Conservation (phyloP, 108 stramenopile genomes). For the Nitzschia sp. region DNA sequence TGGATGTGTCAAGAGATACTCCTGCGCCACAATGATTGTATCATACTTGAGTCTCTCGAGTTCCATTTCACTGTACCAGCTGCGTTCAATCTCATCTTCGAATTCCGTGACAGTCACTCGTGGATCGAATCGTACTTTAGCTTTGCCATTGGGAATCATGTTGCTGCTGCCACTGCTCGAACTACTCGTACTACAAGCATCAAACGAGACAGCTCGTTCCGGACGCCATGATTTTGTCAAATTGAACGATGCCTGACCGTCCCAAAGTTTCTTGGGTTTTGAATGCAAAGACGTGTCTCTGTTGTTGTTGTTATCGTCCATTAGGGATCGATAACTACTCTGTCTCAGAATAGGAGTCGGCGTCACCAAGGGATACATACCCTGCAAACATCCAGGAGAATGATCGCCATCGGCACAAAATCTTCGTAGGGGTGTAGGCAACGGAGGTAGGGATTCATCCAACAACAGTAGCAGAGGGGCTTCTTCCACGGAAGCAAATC, state of each 20-base stretch:
- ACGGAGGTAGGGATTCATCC: constrained; percentile 29
- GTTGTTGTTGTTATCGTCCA: neutral
- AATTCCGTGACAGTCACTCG: constrained; percentile 47
- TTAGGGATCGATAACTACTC: constrained; percentile 22
- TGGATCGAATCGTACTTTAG: constrained; percentile 47
- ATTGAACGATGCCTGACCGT: constrained; percentile 7
- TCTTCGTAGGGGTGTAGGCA: constrained; percentile 38
- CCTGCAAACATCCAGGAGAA: constrained; percentile 20
- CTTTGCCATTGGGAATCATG: neutral
- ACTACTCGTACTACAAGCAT: neutral
- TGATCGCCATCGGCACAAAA: constrained; percentile 22
- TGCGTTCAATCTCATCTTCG: constrained; percentile 31
- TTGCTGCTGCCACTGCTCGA: neutral
- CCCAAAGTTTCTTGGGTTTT: neutral
- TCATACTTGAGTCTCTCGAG: constrained; percentile 61
- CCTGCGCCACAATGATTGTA: constrained; percentile 53
- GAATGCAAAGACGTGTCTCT: too few relatives aligned
- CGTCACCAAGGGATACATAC: constrained; percentile 43
- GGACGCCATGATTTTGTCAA: constrained; percentile 15
- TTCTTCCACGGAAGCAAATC: constrained; percentile 25
- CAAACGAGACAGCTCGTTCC: neutral
- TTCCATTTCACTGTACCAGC: constrained; percentile 69
- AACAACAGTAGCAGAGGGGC: neutral
- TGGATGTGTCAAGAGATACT: constrained; percentile 33
- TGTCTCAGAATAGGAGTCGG: constrained; percentile 36